phyloP scores from a whole-genome alignment of 129 eudicot species.

The Saposhnikovia divaricata region DNA sequence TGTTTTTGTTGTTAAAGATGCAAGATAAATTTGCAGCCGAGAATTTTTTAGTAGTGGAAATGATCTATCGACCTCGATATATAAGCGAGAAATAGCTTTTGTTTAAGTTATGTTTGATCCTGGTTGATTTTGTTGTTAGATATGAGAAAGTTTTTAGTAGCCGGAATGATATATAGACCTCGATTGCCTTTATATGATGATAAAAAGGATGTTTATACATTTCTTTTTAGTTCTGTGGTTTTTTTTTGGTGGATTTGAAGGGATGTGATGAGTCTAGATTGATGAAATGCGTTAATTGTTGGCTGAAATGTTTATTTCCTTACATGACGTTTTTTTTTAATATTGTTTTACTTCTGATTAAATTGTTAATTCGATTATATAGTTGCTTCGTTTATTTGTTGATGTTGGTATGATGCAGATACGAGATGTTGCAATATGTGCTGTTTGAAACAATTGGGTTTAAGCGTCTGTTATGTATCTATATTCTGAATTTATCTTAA shows the following conservation, averaged over 20 bases:
- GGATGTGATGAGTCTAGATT: neutral
- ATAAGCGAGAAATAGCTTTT: too few species aligned
- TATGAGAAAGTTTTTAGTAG: neutral
- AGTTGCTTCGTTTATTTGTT: neutral
- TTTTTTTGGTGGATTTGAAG: neutral
- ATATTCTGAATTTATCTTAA: neutral
- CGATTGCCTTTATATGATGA: neutral
- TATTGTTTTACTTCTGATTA: neutral
- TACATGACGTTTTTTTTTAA: neutral
- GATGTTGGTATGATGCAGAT: neutral
- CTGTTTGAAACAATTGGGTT: neutral
- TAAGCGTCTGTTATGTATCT: neutral
- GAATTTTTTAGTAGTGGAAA: neutral
- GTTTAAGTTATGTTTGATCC: too few species aligned
- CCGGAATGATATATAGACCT: neutral
- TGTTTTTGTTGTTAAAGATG: too few species aligned
- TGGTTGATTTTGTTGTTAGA: too few species aligned
- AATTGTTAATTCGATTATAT: too few species aligned
- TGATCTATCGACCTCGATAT: neutral
- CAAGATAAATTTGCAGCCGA: neutral
- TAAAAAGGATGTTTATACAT: neutral
- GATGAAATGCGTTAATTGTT: neutral
- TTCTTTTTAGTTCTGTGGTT: neutral
- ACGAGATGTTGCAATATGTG: neutral
- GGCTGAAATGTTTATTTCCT: neutral